phyloP scores from a whole-genome alignment of 768 basidiomycete genomes.

The Suillus placidus region DNA sequence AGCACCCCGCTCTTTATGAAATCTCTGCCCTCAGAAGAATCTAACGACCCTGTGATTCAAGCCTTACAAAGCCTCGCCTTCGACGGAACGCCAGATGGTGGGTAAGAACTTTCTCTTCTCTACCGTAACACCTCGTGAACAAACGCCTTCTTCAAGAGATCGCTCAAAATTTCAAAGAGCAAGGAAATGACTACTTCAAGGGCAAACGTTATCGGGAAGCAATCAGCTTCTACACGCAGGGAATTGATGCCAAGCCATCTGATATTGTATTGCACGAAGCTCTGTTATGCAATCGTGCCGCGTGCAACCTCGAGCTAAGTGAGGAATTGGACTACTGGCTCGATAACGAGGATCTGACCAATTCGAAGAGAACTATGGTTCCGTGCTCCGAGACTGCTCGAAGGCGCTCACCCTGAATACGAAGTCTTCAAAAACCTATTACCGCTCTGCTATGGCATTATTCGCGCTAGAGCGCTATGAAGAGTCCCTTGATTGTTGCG shows the following conservation, averaged over 20 bases:
- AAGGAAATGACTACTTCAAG: conserved; percentile 94
- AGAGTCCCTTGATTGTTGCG: conserved; percentile 85
- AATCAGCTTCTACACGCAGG: conserved; percentile 86
- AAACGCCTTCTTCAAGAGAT: conserved; percentile 56
- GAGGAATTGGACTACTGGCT: conserved; percentile 28
- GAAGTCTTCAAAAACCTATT: conserved; percentile 79
- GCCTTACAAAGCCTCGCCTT: conserved; percentile 85
- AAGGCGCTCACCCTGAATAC: conserved; percentile 64
- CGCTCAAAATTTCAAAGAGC: conserved; percentile 90
- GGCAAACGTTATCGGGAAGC: conserved; percentile 89
- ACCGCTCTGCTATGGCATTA: conserved; percentile 81
- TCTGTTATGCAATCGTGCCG: conserved; percentile 87
- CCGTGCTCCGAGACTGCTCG: conserved; percentile 84
- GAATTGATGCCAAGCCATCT: conserved; percentile 80
- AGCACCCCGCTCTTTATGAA: conserved; percentile 92
- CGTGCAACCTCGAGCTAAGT: conserved; percentile 90
- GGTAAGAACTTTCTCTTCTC: conserved; percentile 36
- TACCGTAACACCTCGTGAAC: neutral
- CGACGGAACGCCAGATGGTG: conserved; percentile 94
- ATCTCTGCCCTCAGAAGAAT: conserved; percentile 70
- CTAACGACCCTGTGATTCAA: conserved; percentile 64
- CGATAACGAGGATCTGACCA: conserved; percentile 4
- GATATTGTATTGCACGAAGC: conserved; percentile 60
- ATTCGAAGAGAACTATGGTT: conserved; percentile 79
- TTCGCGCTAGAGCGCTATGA: conserved; percentile 71